Evolutionary conservation across 1,284 basidiomycete genomes (phyloP).

Genomic region (Ustilago hordei): DNA sequence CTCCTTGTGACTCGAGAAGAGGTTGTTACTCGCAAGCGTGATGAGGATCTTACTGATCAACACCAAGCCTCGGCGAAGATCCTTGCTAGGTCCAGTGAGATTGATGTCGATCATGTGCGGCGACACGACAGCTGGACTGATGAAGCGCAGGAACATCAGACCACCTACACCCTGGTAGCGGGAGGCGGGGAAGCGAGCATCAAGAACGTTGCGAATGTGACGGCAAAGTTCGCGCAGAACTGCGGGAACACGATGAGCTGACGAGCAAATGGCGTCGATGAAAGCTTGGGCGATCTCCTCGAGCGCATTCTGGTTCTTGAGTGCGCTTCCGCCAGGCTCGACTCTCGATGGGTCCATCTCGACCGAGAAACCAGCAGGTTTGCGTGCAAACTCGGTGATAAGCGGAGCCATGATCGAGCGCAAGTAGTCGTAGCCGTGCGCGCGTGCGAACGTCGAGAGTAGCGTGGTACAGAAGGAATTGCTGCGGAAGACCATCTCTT

Average conservation of each 20-base stretch:
- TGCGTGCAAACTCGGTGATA: constrained; percentile 61
- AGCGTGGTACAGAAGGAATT: constrained; percentile 65
- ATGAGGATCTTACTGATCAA: constrained; percentile 66
- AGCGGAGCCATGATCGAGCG: constrained; percentile 64
- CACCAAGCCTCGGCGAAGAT: constrained; percentile 59
- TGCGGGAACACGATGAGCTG: constrained; percentile 61
- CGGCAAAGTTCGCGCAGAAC: constrained; percentile 66
- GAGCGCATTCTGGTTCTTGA: constrained; percentile 57
- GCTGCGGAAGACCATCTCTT: constrained; percentile 66
- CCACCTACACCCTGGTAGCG: constrained; percentile 65
- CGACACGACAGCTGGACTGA: constrained; percentile 63
- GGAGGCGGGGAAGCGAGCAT: constrained; percentile 61
- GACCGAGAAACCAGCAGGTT: constrained; percentile 61
- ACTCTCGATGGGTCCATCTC: constrained; percentile 63
- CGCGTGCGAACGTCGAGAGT: constrained; percentile 59
- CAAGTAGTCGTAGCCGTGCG: constrained; percentile 67
- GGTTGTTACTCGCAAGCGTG: constrained; percentile 63
- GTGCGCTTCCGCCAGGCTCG: constrained; percentile 54
- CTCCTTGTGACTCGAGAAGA: constrained; percentile 65
- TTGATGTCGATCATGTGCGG: constrained; percentile 67
- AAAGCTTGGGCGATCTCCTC: constrained; percentile 65
- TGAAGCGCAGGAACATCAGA: constrained; percentile 66
- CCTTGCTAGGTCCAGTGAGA: constrained; percentile 55
- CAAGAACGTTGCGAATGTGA: constrained; percentile 62
- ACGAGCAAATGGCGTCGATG: constrained; percentile 65